Base-by-base conservation (phyloP, 1,284 basidiomycete genomes). In the Erythrobasidium hasegawianum region DNA sequence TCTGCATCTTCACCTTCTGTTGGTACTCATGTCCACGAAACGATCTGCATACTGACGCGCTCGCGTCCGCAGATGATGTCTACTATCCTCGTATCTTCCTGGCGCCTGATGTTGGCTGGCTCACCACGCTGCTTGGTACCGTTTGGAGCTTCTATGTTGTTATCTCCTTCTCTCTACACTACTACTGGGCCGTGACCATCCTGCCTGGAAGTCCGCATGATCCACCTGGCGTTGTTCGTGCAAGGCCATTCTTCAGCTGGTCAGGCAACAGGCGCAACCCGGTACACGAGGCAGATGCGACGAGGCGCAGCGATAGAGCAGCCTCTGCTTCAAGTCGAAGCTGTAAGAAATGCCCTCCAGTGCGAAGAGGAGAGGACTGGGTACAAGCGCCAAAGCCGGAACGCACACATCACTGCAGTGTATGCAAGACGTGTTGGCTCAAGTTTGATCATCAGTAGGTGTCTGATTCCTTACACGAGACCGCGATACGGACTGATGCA, bases 401-500 rank as follows among this genome's bases (percentile, higher is more conserved):
- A 86, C 86, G 96, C 76, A 83, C 94, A 1, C 95, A 98, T 76
- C 96, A 98, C 78, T 98, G 95, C 79, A 83, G 87, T 10, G 87
- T 96, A 71, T 98, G 95, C 78, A 89, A 90, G 70, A 84, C 83
- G 59, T 98, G 96, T 76, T 84, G 96, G 22, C 78, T 97, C 57
- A 92, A 96, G 76, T 97, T 89, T 79, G 93, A 96, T 75, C 93
- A 96, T 75, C 93, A 96, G 90, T 92, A 75, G 78, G 78, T 75
- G 83, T 82, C 16, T 54, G 41, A 16, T 16, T n/a, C n/a, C 33
- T 33, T 11, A 33, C 45, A 10, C 54, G 59, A 72, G n/a, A 39
- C 68, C 10, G 20, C 52, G 40, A 47, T 52, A 45, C 24, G 45
- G 57, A 60, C 39, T 82, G 83, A 74, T 71, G 52, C 64, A 43